Evolutionary conservation across 1,139 yeast genomes (phyloP).

Genomic region (Lodderomyces oxycetoniae): DNA sequence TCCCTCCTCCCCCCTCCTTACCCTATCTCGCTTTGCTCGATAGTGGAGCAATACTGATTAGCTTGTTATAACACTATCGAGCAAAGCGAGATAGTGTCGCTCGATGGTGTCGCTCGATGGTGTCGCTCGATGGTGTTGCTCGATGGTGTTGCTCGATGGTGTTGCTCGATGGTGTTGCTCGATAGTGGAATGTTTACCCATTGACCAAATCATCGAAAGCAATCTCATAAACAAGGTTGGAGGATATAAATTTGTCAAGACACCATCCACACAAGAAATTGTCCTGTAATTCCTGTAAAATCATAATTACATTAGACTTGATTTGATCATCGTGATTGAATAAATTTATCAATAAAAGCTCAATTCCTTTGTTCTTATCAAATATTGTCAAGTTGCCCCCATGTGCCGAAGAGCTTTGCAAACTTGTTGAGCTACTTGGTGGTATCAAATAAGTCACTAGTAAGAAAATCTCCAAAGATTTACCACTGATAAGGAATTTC

Average conservation of each 20-base stretch:
- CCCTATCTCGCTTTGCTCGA: no score
- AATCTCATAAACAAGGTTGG: conserved; percentile 39
- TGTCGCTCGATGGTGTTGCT: no score
- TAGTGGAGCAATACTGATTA: no score
- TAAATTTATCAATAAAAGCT: conserved; percentile 33
- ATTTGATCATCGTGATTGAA: conserved; percentile 37
- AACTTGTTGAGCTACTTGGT: conserved; percentile 39
- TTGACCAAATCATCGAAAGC: conserved; percentile 41
- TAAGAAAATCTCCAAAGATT: conserved; percentile 38
- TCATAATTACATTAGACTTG: conserved; percentile 40
- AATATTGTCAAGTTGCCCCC: conserved; percentile 43
- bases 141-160: no score
- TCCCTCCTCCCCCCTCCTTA: no score
- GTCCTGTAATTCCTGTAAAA: conserved; percentile 43
- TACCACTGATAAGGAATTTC: conserved; percentile 43
- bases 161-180: no score
- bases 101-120: no score
- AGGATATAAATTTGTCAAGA: conserved; percentile 32
- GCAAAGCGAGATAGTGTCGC: no score
- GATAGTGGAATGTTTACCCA: no score
- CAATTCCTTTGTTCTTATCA: conserved; percentile 47
- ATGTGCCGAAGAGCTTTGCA: conserved; percentile 36
- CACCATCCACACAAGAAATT: conserved; percentile 48
- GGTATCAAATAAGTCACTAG: conserved; percentile 42
- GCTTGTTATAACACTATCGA: no score